Percentiles rank a stretch among this genome's conserved stretches.
Evolutionary conservation across 805 yeast genomes (phyloP).

Genomic region (Zygoascus biomembranicola): DNA sequence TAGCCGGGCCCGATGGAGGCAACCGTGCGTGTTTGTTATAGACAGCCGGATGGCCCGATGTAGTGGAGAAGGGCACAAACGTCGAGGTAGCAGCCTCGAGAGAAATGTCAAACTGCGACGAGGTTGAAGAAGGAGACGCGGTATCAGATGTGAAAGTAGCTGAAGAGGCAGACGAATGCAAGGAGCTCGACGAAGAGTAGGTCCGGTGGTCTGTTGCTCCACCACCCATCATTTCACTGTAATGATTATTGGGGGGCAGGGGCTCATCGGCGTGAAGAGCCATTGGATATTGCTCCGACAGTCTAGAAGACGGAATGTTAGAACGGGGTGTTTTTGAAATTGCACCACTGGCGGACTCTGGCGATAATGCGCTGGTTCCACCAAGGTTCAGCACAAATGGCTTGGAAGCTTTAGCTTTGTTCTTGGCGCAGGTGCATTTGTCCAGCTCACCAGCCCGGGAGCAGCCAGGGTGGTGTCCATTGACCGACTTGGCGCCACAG

Average conservation of each 20-base stretch:
- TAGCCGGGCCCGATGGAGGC: no score
- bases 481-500: constrained; percentile 22
- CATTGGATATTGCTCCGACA: background rate
- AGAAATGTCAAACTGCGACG: background rate
- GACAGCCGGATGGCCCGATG: background rate
- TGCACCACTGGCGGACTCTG: background rate
- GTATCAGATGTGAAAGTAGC: background rate
- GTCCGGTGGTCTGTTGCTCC: background rate
- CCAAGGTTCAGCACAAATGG: background rate
- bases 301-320: background rate
- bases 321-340: background rate
- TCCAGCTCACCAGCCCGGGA: constrained; percentile 16
- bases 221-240: background rate
- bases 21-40: background rate
- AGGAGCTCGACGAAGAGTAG: background rate
- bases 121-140: background rate
- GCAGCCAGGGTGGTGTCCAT: constrained; percentile 14
- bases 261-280: background rate
- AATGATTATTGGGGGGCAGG: background rate
- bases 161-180: background rate
- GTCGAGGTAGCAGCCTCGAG: background rate
- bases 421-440: constrained; percentile 19
- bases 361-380: background rate
- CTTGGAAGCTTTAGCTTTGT: constrained; percentile 1
- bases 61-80: background rate